phyloP scores from a whole-genome alignment of 352 stramenopile species.

The Pythium sukuiense region DNA sequence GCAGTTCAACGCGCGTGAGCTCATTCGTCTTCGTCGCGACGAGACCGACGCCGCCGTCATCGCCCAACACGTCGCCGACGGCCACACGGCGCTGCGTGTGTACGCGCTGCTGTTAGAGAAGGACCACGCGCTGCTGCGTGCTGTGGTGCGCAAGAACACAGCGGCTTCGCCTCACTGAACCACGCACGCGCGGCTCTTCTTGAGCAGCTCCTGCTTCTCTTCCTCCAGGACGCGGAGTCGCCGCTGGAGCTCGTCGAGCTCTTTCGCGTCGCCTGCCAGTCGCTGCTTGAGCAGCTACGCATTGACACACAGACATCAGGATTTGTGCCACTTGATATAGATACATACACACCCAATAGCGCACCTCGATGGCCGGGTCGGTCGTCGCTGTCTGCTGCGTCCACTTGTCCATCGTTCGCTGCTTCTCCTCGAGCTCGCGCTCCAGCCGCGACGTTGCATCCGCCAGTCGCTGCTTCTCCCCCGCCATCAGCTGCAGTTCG shows the following conservation, averaged over 20 bases:
- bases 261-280: slow-evolving; percentile 43
- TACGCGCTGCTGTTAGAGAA: slow-evolving; percentile 57
- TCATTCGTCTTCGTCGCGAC: slow-evolving; percentile 57
- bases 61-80: slow-evolving; percentile 47
- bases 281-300: slow-evolving; percentile 47
- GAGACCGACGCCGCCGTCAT: slow-evolving; percentile 46
- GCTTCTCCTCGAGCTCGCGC: slow-evolving; percentile 32
- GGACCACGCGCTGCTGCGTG: slow-evolving; percentile 43
- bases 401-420: slow-evolving; percentile 33
- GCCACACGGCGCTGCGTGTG: slow-evolving; percentile 54
- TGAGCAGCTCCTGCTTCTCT: slow-evolving; percentile 55
- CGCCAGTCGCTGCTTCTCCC: slow-evolving; percentile 40
- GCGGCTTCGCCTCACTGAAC: slow-evolving; percentile 37
- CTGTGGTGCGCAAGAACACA: slow-evolving; percentile 59
- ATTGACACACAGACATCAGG: too few relatives aligned
- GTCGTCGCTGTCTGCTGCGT: slow-evolving; percentile 36
- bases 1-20: slow-evolving; percentile 69
- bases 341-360: neutral
- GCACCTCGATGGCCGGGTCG: slow-evolving; percentile 55
- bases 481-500: slow-evolving; percentile 26
- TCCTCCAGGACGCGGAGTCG: slow-evolving; percentile 51
- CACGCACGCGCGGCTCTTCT: slow-evolving; percentile 52
- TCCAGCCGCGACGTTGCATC: slow-evolving; percentile 35
- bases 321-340: too few relatives aligned
- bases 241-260: slow-evolving; percentile 57